Evolutionary conservation across 768 basidiomycete species (phyloP).

Genomic region (Candolleomyces aberdarensis): DNA sequence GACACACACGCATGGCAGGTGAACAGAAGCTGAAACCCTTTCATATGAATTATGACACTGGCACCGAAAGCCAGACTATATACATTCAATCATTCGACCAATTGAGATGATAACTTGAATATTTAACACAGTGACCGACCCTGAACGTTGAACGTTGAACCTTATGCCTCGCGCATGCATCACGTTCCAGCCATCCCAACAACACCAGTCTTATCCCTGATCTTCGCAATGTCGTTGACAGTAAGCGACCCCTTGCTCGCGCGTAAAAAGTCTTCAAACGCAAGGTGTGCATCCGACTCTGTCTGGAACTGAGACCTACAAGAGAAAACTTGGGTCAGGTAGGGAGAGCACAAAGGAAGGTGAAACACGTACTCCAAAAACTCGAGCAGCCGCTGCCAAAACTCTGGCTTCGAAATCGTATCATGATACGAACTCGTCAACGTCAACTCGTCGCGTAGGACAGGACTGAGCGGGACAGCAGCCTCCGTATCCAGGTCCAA

Average conservation of each 20-base stretch:
- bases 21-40: too few relatives aligned
- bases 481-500: slow-evolving; percentile 59
- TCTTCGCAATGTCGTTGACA: slow-evolving; percentile 86
- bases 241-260: slow-evolving; percentile 79
- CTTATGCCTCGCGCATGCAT: too few relatives aligned
- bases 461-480: slow-evolving; percentile 31
- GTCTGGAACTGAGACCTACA: slow-evolving; percentile 59
- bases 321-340: not conserved
- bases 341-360: not conserved
- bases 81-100: too few relatives aligned
- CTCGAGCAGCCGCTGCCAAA: slow-evolving; percentile 69
- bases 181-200: slow-evolving; percentile 85
- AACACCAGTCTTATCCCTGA: slow-evolving; percentile 84
- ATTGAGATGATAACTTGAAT: too few relatives aligned
- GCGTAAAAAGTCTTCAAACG: slow-evolving; percentile 85
- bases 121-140: too few relatives aligned
- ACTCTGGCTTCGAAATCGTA: slow-evolving; percentile 71
- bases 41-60: too few relatives aligned
- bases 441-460: slow-evolving; percentile 43
- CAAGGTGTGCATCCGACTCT: slow-evolving; percentile 60
- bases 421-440: slow-evolving; percentile 47
- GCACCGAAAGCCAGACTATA: too few relatives aligned
- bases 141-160: too few relatives aligned
- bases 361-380: slow-evolving; percentile 56
- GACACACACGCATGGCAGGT: too few relatives aligned